Evolutionary conservation across 768 basidiomycete species (phyloP).

Genomic region (Boletus eberwhitei): DNA sequence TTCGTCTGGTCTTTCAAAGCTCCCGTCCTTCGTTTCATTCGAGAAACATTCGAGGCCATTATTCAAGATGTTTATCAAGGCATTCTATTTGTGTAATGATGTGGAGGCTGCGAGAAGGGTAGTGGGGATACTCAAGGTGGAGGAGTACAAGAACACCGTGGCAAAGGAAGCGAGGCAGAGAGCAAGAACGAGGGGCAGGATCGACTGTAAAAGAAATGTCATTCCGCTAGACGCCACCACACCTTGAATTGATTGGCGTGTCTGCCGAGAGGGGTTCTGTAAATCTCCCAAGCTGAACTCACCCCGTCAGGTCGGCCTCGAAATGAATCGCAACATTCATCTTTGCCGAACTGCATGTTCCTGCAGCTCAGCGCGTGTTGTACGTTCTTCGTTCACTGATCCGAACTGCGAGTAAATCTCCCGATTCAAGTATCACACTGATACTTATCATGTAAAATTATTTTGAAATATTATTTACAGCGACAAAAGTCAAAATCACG

Average conservation of each 20-base stretch:
- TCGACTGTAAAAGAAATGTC: conserved; percentile 1
- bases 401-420: not conserved
- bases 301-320: not conserved
- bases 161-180: conserved; percentile 15
- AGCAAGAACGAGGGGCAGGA: conserved; percentile 21
- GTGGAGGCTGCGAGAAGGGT: conserved; percentile 48
- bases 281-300: not conserved
- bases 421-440: no score
- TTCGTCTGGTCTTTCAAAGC: conserved; percentile 33
- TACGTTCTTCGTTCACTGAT: not conserved
- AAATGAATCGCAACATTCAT: not conserved
- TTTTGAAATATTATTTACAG: no score
- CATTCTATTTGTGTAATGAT: conserved; percentile 57
- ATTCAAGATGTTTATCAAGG: conserved; percentile 71
- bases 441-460: no score
- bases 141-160: conserved; percentile 15
- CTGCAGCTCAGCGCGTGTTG: not conserved
- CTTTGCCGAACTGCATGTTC: not conserved
- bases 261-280: not conserved
- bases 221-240: not conserved
- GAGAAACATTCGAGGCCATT: conserved; percentile 61
- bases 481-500: no score
- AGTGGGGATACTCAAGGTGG: conserved; percentile 52
- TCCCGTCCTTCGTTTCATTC: conserved; percentile 48
- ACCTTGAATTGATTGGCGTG: conserved; percentile 5